Evolutionary conservation across 192 early-diverging fungal species (phyloP).

Genomic region (Coemansia sp.): DNA sequence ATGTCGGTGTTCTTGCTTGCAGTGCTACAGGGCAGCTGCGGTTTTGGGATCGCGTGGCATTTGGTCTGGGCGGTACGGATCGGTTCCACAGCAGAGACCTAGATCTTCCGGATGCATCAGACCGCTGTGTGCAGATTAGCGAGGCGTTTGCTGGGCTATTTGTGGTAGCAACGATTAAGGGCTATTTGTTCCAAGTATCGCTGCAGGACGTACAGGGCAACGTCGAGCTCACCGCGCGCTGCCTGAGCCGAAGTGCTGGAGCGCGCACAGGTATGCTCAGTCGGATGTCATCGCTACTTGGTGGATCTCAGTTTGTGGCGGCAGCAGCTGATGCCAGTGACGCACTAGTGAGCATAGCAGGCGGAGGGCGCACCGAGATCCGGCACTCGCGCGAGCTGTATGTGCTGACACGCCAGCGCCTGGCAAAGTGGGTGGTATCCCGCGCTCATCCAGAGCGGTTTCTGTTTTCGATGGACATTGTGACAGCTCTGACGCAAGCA

Average conservation of each 20-base stretch:
- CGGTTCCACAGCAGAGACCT: constrained; percentile 14
- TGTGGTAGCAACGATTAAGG: constrained; percentile 32
- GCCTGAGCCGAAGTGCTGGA: constrained; percentile 18
- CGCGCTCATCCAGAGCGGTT: constrained; percentile 25
- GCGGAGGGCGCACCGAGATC: constrained; percentile 39
- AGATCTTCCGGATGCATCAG: constrained; percentile 10
- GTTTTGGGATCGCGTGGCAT: constrained; percentile 52
- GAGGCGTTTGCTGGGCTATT: constrained; percentile 22
- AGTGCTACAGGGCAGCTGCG: constrained; percentile 40
- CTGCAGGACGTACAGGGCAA: constrained; percentile 20
- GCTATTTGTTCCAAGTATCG: constrained; percentile 31
- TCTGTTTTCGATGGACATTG: constrained; percentile 23
- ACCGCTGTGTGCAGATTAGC: constrained; percentile 22
- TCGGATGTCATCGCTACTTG: constrained; percentile 46
- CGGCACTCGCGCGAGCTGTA: constrained; percentile 50
- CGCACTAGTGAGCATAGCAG: constrained; percentile 26
- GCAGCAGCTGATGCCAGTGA: constrained; percentile 14
- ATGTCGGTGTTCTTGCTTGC: constrained; percentile 43
- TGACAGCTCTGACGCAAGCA: constrained; percentile 1
- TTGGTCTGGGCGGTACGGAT: constrained; percentile 46
- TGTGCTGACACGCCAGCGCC: constrained; percentile 35
- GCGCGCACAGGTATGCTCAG: constrained; percentile 26
- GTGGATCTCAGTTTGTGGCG: constrained; percentile 11
- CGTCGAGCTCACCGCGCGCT: constrained; percentile 16
- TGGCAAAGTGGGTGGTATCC: constrained; percentile 51